Conservation (phyloP, 768 basidiomycete genomes). For the Pholiota microspora region DNA sequence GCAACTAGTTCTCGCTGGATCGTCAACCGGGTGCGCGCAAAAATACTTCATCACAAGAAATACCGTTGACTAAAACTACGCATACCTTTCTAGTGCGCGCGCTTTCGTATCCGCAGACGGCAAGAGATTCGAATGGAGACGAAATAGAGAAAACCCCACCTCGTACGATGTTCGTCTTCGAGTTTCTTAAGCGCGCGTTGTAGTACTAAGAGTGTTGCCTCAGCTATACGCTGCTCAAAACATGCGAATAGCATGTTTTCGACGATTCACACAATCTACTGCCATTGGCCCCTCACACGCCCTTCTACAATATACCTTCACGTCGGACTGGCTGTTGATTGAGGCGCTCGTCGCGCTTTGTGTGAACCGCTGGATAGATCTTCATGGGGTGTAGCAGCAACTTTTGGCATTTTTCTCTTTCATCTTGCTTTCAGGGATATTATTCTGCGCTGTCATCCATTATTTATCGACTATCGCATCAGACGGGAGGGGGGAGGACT, state of each 20-base stretch:
- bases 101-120: slow-evolving; percentile 58
- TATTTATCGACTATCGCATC: slow-evolving; percentile 27
- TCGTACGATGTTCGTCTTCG: slow-evolving; percentile 61
- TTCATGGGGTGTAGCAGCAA: slow-evolving; percentile 39
- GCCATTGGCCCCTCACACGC: slow-evolving; percentile 65
- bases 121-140: slow-evolving; percentile 65
- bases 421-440: slow-evolving; percentile 19
- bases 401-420: slow-evolving; percentile 11
- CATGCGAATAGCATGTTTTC: slow-evolving; percentile 56
- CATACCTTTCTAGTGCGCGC: slow-evolving; percentile 44
- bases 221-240: slow-evolving; percentile 51
- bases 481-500: slow-evolving; percentile 12
- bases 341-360: slow-evolving; percentile 65
- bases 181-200: background rate
- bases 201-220: slow-evolving; percentile 9
- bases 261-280: slow-evolving; percentile 48
- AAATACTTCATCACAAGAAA: slow-evolving; percentile 10
- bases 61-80: slow-evolving; percentile 10
- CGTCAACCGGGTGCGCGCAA: slow-evolving; percentile 44
- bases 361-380: slow-evolving; percentile 76
- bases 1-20: slow-evolving; percentile 55
- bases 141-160: slow-evolving; percentile 40
- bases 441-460: slow-evolving; percentile 20
- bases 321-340: slow-evolving; percentile 55
- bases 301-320: slow-evolving; percentile 62